Conservation (phyloP, 176 grass and related monocot species). For the Oryza australiensis region DNA sequence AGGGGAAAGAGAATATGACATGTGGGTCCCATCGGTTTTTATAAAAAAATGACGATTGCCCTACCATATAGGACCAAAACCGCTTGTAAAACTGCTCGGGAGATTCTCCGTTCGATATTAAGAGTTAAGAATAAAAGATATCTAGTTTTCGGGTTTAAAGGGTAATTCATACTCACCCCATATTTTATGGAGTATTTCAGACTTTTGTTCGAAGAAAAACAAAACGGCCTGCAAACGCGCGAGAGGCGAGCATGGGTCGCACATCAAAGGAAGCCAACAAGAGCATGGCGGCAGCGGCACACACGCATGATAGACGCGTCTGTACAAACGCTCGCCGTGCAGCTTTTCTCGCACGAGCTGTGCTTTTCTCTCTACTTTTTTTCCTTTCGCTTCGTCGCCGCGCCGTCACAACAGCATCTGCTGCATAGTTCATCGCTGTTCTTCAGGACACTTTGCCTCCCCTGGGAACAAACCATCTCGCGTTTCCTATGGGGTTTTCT, state of each 20-base stretch:
- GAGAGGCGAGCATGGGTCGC: slow-evolving; percentile 26
- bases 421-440: background rate
- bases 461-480: background rate
- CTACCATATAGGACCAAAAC: too few relatives aligned
- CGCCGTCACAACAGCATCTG: background rate
- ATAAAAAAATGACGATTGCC: too few relatives aligned
- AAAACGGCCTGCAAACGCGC: slow-evolving; percentile 23
- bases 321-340: slow-evolving; percentile 3
- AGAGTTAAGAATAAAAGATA: too few relatives aligned
- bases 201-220: background rate
- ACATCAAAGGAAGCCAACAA: slow-evolving; percentile 19
- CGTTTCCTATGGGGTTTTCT: background rate
- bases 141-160: too few relatives aligned
- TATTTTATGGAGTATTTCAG: too few relatives aligned
- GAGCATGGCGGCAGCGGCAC: background rate
- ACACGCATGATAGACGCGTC: background rate
- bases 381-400: too few relatives aligned
- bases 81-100: too few relatives aligned
- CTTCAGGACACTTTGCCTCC: background rate
- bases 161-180: too few relatives aligned
- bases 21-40: too few relatives aligned
- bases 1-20: too few relatives aligned
- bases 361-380: background rate
- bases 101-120: too few relatives aligned
- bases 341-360: background rate